A percentile compares a stretch with the other conserved stretches of the same genome.
phyloP scores from a whole-genome alignment of 441 rosid genomes.

The Eruca vesicaria region DNA sequence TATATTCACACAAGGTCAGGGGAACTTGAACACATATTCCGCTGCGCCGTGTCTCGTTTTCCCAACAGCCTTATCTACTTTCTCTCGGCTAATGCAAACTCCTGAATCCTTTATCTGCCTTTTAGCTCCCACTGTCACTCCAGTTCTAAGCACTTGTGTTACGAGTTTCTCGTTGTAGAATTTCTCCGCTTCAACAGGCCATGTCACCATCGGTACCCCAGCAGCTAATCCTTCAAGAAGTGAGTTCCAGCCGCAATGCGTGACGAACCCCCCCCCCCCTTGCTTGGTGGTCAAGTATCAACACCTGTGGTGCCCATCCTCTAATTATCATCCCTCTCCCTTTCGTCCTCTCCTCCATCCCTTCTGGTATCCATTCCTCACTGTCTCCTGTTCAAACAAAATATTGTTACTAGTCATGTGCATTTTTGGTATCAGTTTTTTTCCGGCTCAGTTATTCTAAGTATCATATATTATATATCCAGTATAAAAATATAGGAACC shows the following conservation, averaged over 20 bases:
- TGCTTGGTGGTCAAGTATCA: conserved; percentile 37
- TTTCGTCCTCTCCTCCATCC: conserved; percentile 29
- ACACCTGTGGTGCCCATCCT: conserved; percentile 43
- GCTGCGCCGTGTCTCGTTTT: no score
- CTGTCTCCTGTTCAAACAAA: conserved; percentile 10
- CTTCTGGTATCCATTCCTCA: conserved; percentile 50
- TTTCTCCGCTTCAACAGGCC: conserved; percentile 40
- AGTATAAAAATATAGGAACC: no score
- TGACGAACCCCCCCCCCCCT: conserved; percentile 37
- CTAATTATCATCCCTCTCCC: conserved; percentile 35
- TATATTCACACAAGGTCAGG: no score
- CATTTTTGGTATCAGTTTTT: no score
- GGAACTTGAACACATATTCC: no score
- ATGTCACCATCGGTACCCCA: conserved; percentile 44
- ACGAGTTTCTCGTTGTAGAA: conserved; percentile 42
- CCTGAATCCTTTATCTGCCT: conserved; percentile 15
- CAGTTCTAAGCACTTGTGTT: conserved; percentile 30
- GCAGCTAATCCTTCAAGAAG: conserved; percentile 43
- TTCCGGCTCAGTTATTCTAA: no score
- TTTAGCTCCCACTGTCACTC: conserved; percentile 39
- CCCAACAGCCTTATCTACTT: conserved; percentile 48
- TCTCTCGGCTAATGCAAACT: conserved; percentile 35
- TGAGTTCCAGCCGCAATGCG: conserved; percentile 51
- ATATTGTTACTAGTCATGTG: neutral
- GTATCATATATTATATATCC: no score